These are phyloP conservation scores for Aschersonia sp. DNA, from an alignment of 2,329 filamentous ascomycete species.

Conservation along the genomic window DNA sequence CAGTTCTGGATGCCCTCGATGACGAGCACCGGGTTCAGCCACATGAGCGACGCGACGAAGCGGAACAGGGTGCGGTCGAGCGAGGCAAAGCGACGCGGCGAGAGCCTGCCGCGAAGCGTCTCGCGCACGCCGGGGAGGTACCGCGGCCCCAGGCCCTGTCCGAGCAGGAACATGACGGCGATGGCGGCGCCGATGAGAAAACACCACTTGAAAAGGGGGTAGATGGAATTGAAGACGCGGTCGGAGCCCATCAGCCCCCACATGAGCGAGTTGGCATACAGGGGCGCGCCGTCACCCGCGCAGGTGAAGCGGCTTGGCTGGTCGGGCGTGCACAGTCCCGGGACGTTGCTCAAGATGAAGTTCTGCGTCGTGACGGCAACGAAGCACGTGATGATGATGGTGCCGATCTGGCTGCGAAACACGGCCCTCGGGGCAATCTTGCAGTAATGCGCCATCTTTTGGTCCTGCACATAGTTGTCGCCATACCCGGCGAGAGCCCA, in stretches of 20 bases:
- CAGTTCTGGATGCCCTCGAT: slow-evolving; percentile 28
- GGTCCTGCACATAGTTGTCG: slow-evolving; percentile 28
- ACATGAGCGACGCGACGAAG: slow-evolving; percentile 21
- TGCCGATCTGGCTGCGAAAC: slow-evolving; percentile 31
- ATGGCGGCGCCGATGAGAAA: slow-evolving; percentile 25
- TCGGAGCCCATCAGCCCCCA: slow-evolving; percentile 37
- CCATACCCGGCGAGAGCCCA: slow-evolving; percentile 18
- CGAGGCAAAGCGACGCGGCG: slow-evolving; percentile 14
- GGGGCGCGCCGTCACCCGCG: slow-evolving; percentile 31
- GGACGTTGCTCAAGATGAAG: slow-evolving; percentile 22
- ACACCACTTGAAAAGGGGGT: slow-evolving; percentile 24
- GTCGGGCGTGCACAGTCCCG: slow-evolving; percentile 14
- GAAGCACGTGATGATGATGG: slow-evolving; percentile 30
- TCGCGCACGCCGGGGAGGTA: slow-evolving; percentile 15
- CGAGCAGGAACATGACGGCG: slow-evolving; percentile 17
- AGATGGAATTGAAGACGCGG: slow-evolving; percentile 26
- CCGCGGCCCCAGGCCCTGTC: slow-evolving; percentile 5
- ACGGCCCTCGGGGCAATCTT: slow-evolving; percentile 32
- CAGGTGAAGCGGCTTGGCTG: slow-evolving; percentile 30
- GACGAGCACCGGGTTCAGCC: slow-evolving; percentile 25
- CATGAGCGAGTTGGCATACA: slow-evolving; percentile 19
- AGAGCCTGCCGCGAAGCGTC: slow-evolving; percentile 14
- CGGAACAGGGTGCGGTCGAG: slow-evolving; percentile 23
- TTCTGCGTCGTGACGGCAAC: slow-evolving; percentile 28
- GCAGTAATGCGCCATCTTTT: slow-evolving; percentile 36